These are phyloP conservation scores for Penicillium manginii DNA, from an alignment of 495 filamentous ascomycete species.

Conservation along the genomic window DNA sequence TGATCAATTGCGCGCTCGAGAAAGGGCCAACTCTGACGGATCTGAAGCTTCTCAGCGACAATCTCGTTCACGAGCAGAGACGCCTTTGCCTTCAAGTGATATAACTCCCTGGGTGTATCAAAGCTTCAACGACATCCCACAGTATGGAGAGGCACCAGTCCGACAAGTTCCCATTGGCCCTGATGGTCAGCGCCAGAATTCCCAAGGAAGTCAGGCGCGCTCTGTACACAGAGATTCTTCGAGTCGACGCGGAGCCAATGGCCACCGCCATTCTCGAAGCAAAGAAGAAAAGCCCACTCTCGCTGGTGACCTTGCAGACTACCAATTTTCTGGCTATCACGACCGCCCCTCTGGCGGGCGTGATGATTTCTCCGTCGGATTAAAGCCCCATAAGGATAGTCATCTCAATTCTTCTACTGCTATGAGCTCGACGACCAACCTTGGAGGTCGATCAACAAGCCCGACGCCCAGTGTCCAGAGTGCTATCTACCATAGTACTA, in stretches of 20 bases:
- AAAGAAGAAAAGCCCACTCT: conserved; percentile 69
- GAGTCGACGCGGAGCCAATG: conserved; percentile 66
- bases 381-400: conserved; percentile 54
- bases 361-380: conserved; percentile 66
- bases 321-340: conserved; percentile 43
- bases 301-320: conserved; percentile 49
- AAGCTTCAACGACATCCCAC: conserved; percentile 79
- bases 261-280: conserved; percentile 69
- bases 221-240: conserved; percentile 53
- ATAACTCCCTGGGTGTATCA: conserved; percentile 97
- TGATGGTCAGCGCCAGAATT: conserved; percentile 66
- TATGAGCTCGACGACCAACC: conserved; percentile 52
- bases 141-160: conserved; percentile 82
- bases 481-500: conserved; percentile 47
- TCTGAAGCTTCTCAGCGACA: conserved; percentile 65
- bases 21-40: conserved; percentile 74
- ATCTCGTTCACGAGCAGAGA: conserved; percentile 67
- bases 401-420: conserved; percentile 44
- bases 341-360: conserved; percentile 64
- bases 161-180: conserved; percentile 70
- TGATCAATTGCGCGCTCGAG: conserved; percentile 60
- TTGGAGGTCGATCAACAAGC: conserved; percentile 66
- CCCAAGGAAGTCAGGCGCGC: conserved; percentile 35
- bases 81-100: conserved; percentile 87
- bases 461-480: conserved; percentile 74